These are phyloP conservation scores for apple (Malus domestica) DNA, from an alignment of 306 rosid species.

Conservation along the genomic window DNA sequence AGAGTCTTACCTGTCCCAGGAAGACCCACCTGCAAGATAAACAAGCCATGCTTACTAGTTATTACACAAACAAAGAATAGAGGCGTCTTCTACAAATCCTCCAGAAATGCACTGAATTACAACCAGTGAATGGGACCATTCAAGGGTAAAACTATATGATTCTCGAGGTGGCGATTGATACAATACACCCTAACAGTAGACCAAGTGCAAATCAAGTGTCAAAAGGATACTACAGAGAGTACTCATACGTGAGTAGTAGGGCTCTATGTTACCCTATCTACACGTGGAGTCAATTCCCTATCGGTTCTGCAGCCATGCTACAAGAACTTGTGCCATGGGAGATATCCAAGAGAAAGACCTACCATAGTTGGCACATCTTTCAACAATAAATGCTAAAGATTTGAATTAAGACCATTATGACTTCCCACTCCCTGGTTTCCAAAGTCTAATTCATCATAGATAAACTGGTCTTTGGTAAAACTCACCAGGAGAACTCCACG, in stretches of 20 bases:
- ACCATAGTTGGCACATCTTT: not conserved
- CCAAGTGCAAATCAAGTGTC: not conserved
- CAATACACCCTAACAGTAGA: not conserved
- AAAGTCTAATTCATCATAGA: not conserved
- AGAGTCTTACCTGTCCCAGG: slow-evolving; percentile 99
- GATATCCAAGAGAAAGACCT: not conserved
- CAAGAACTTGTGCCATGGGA: not conserved
- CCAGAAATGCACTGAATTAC: slow-evolving; percentile 2
- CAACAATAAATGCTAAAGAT: not conserved
- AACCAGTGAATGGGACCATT: not conserved
- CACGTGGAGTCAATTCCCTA: not conserved
- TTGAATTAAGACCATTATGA: not conserved
- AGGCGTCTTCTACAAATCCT: not conserved
- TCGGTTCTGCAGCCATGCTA: not conserved
- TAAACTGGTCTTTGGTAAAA: slow-evolving; percentile 12
- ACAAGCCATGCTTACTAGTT: slow-evolving; percentile 17
- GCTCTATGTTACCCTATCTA: not conserved
- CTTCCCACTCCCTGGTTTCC: slow-evolving; percentile 5
- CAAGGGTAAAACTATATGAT: slow-evolving; percentile 1
- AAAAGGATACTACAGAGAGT: not conserved
- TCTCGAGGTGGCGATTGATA: slow-evolving; percentile 5
- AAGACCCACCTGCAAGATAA: slow-evolving; percentile 86
- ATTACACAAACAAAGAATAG: slow-evolving; percentile 1
- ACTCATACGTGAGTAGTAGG: not conserved
- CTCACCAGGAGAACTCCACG: slow-evolving; percentile 99